Percentiles rank a stretch among this genome's conserved stretches.
These are phyloP conservation scores for Pigoraptor vietnamica DNA, from an alignment of 78 protist genomes.

Conservation along the genomic window DNA sequence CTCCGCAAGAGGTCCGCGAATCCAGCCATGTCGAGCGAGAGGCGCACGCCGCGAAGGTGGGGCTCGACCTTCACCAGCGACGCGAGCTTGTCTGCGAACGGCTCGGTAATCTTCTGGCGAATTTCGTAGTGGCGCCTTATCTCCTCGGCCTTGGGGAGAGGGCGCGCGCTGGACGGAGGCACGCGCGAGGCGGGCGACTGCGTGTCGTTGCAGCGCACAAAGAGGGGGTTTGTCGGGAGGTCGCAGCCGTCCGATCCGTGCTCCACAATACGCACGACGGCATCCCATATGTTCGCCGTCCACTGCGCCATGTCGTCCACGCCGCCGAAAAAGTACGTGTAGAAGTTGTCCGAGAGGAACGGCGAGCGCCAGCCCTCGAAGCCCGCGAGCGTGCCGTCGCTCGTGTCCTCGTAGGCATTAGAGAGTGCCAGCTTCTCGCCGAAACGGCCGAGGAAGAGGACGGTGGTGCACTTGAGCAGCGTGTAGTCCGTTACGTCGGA, in stretches of 20 bases:
- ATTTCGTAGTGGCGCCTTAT: not conserved
- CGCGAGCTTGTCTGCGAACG: not conserved
- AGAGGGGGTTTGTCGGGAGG: not conserved
- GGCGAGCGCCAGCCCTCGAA: not conserved
- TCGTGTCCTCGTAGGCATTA: not conserved
- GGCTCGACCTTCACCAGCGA: not conserved
- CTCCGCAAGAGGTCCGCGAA: not conserved
- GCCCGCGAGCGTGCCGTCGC: not conserved
- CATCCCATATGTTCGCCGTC: not conserved
- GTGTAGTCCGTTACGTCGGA: not conserved
- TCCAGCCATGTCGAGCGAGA: not conserved
- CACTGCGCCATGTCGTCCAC: not conserved
- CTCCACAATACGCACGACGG: not conserved
- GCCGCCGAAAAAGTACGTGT: not conserved
- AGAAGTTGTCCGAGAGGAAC: not conserved
- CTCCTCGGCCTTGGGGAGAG: not conserved
- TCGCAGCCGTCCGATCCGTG: not conserved
- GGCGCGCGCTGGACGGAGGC: not conserved
- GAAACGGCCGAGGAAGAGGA: not conserved
- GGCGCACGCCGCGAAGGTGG: not conserved
- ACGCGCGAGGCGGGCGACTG: not conserved
- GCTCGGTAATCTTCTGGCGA: not conserved
- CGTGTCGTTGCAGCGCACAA: not conserved
- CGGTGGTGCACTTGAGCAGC: not conserved
- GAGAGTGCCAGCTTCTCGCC: not conserved